Percentiles rank a stretch among this genome's conserved stretches.
Evolutionary conservation across 2,329 filamentous ascomycete genomes (phyloP).

Genomic region (Ophiostoma sp.): DNA sequence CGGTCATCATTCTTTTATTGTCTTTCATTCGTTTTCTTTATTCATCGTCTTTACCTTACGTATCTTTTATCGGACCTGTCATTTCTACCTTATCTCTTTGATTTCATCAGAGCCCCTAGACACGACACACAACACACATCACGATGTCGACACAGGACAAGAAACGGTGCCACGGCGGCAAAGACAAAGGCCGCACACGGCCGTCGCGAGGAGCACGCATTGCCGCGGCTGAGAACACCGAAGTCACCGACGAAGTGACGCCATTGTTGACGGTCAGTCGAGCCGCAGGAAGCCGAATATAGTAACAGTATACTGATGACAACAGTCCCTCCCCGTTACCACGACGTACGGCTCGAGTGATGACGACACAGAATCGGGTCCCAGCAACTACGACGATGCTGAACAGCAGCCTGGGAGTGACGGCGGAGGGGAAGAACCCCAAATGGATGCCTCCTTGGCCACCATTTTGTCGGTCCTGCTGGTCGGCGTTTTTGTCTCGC

Average conservation of each 20-base stretch:
- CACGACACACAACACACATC: too few species aligned
- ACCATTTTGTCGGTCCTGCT: conserved; percentile 15
- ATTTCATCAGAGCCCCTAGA: too few species aligned
- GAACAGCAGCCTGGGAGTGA: neutral
- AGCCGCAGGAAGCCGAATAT: too few species aligned
- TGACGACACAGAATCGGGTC: neutral
- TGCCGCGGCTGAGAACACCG: neutral
- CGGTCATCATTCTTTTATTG: too few species aligned
- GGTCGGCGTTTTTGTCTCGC: conserved; percentile 62
- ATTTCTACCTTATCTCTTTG: too few species aligned
- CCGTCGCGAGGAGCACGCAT: neutral
- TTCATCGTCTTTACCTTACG: neutral
- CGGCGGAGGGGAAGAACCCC: neutral
- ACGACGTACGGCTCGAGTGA: neutral
- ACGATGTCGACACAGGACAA: neutral
- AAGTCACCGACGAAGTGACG: neutral
- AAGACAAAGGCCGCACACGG: too few species aligned
- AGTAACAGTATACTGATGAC: too few species aligned
- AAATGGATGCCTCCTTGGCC: neutral
- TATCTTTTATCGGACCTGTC: neutral
- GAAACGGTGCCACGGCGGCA: neutral
- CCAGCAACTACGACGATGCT: neutral
- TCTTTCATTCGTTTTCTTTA: neutral
- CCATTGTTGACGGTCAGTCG: neutral
- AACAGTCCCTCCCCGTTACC: neutral